These are phyloP conservation scores for Venturia pyrina DNA, from an alignment of 2,329 filamentous ascomycete genomes.

Conservation along the genomic window DNA sequence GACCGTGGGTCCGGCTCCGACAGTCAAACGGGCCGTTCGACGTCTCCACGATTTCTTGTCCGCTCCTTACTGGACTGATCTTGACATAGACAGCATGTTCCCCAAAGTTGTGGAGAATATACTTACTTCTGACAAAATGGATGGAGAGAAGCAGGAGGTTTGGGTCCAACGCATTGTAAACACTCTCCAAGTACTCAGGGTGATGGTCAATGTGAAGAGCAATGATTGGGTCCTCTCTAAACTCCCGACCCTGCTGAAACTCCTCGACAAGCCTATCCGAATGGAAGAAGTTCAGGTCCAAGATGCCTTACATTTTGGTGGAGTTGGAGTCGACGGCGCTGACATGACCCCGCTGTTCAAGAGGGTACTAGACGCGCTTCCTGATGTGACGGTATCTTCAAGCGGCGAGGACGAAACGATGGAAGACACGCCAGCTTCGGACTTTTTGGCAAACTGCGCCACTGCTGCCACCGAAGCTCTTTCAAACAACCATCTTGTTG, in stretches of 20 bases:
- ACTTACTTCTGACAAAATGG: constrained; percentile 58
- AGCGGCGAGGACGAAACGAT: constrained; percentile 81
- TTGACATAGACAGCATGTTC: constrained; percentile 76
- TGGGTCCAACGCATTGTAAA: constrained; percentile 86
- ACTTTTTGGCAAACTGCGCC: constrained; percentile 77
- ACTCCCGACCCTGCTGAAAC: constrained; percentile 68
- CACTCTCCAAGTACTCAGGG: constrained; percentile 80
- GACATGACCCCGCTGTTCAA: constrained; percentile 57
- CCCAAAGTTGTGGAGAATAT: constrained; percentile 83
- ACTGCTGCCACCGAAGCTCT: constrained; percentile 82
- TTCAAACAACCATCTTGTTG: constrained; percentile 68
- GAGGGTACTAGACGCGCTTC: constrained; percentile 79
- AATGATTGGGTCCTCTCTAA: constrained; percentile 85
- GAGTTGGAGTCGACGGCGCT: constrained; percentile 46
- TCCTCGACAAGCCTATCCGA: constrained; percentile 80
- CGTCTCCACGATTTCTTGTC: constrained; percentile 78
- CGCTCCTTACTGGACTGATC: constrained; percentile 79
- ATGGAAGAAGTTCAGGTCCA: constrained; percentile 88
- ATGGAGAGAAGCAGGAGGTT: constrained; percentile 49
- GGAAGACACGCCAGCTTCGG: constrained; percentile 64
- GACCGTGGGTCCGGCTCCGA: constrained; percentile 20
- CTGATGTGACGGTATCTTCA: constrained; percentile 54
- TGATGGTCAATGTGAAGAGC: constrained; percentile 77
- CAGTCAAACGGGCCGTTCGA: constrained; percentile 74
- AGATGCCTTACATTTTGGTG: constrained; percentile 76